A percentile compares a stretch with the other conserved stretches of the same genome.
Evolutionary conservation across 352 stramenopile species (phyloP).

Genomic region (Phytophthora citricola): DNA sequence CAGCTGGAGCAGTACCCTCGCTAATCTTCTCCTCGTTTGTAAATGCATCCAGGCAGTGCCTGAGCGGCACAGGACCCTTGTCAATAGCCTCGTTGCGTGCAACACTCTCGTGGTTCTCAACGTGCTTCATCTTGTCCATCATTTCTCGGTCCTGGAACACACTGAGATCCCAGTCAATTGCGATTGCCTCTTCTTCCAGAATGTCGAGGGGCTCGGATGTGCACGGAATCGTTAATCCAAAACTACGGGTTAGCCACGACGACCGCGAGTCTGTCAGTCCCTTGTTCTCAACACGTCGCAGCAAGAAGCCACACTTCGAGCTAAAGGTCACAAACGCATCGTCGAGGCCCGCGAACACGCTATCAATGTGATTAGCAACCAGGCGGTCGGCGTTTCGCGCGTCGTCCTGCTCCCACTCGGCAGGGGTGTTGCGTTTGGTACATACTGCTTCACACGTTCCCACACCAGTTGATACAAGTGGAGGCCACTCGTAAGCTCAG

Average conservation of each 20-base stretch:
- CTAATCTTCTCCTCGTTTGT: conserved; percentile 89
- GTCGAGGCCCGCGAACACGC: conserved; percentile 77
- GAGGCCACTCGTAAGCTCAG: conserved; percentile 80
- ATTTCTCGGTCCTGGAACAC: conserved; percentile 86
- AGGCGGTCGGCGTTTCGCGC: conserved; percentile 38
- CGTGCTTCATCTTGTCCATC: conserved; percentile 88
- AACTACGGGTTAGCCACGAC: conserved; percentile 81
- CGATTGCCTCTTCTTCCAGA: conserved; percentile 87
- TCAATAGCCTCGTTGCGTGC: conserved; percentile 88
- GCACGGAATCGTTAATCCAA: conserved; percentile 84
- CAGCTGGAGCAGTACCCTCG: conserved; percentile 97
- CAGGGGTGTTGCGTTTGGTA: conserved; percentile 51
- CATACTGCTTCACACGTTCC: conserved; percentile 85
- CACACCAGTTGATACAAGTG: conserved; percentile 86
- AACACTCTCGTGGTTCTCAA: conserved; percentile 83
- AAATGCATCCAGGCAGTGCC: conserved; percentile 85
- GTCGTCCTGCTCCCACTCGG: conserved; percentile 45
- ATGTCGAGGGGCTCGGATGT: conserved; percentile 77
- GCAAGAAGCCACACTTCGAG: conserved; percentile 74
- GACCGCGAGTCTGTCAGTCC: conserved; percentile 82
- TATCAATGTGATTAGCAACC: conserved; percentile 79
- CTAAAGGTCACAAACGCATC: conserved; percentile 35
- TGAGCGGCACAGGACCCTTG: conserved; percentile 86
- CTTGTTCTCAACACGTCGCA: conserved; percentile 87
- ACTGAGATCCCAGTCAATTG: conserved; percentile 87